Evolutionary conservation across 805 yeast genomes (phyloP).

Genomic region (Ogataea siamensis): DNA sequence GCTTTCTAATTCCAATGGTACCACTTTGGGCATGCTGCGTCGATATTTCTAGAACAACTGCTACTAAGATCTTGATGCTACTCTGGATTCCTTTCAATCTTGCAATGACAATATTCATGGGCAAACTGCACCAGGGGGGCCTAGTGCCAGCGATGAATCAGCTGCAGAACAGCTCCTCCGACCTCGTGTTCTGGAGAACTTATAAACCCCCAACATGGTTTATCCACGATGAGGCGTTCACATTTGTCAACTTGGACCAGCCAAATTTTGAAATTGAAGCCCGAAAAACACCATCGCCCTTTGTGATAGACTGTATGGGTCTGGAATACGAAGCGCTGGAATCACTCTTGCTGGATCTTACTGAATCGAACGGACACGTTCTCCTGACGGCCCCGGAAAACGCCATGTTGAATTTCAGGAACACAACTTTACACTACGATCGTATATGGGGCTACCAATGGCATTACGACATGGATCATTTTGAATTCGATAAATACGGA

Average conservation of each 20-base stretch:
- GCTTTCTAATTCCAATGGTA: conserved; percentile 76
- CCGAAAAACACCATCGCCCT: conserved; percentile 20
- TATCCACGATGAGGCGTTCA: conserved; percentile 9
- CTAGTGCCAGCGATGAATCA: conserved; percentile 62
- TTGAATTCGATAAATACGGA: conserved; percentile 47
- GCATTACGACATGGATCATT: conserved; percentile 75
- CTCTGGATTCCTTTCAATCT: conserved; percentile 67
- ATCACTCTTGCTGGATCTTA: conserved; percentile 3
- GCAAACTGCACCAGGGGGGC: conserved; percentile 88
- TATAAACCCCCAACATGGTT: conserved; percentile 94
- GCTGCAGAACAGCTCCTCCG: conserved; percentile 32
- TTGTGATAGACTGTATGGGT: conserved; percentile 48
- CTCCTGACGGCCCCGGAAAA: conserved; percentile 32
- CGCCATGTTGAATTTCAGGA: conserved; percentile 23
- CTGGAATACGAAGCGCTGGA: conserved; percentile 28
- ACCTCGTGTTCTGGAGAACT: conserved; percentile 87
- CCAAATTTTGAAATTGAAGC: conserved; percentile 5
- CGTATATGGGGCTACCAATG: conserved; percentile 37
- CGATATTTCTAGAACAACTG: conserved; percentile 14
- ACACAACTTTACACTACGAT: conserved; percentile 11
- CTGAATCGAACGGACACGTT: not conserved
- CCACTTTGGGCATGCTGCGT: conserved; percentile 67
- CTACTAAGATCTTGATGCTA: conserved; percentile 29
- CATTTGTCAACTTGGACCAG: conserved; percentile 22
- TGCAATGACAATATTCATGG: conserved; percentile 62